Percentiles rank a stretch among this genome's conserved stretches.
These are phyloP conservation scores for Starmerella vaccinii DNA, from an alignment of 805 yeast genomes.

Conservation along the genomic window DNA sequence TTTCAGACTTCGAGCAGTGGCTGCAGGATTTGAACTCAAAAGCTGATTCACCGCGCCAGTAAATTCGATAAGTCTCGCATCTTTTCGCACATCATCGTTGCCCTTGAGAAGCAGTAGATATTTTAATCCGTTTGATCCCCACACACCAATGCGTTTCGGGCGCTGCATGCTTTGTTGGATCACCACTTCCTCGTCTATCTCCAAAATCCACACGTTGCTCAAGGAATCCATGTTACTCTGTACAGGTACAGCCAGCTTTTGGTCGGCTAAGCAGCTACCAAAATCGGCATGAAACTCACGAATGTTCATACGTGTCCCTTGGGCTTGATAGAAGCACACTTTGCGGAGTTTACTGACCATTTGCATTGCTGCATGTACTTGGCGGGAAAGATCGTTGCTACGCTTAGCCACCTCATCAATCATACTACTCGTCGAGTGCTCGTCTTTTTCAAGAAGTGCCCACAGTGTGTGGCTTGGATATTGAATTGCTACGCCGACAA, in stretches of 20 bases:
- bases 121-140: constrained; percentile 67
- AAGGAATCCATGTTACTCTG: constrained; percentile 22
- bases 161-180: constrained; percentile 74
- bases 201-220: constrained; percentile 36
- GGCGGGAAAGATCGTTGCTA: background rate
- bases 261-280: constrained; percentile 2
- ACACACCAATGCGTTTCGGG: constrained; percentile 66
- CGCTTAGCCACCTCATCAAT: constrained; percentile 4
- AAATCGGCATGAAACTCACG: constrained; percentile 16
- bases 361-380: constrained; percentile 2
- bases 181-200: constrained; percentile 56
- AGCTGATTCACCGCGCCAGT: constrained; percentile 76
- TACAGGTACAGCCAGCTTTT: constrained; percentile 24
- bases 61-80: constrained; percentile 86
- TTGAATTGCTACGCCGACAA: constrained; percentile 45
- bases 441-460: constrained; percentile 49
- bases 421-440: background rate
- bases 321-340: background rate
- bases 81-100: constrained; percentile 87
- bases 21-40: constrained; percentile 53
- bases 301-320: constrained; percentile 5
- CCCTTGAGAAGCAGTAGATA: constrained; percentile 75
- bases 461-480: constrained; percentile 84
- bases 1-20: constrained; percentile 58
- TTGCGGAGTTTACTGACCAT: constrained; percentile 2